These are phyloP conservation scores for Aureobasidium sp. DNA, from an alignment of 2,329 filamentous ascomycete genomes.

Conservation along the genomic window DNA sequence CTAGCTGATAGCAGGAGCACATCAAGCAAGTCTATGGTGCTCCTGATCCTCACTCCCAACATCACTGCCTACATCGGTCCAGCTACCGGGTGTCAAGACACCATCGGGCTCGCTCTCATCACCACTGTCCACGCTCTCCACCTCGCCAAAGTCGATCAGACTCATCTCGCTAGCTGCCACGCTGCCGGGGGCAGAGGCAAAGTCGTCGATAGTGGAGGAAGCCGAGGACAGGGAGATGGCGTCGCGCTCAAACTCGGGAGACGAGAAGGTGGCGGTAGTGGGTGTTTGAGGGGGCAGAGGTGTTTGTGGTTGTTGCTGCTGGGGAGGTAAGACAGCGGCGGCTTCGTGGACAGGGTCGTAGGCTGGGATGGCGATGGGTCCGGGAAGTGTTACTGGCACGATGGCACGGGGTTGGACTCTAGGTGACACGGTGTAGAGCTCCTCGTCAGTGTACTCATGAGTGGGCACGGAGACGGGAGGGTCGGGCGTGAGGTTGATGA, in stretches of 20 bases:
- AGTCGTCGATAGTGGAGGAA: not conserved
- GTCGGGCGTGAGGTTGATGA: constrained; percentile 22
- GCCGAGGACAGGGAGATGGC: constrained; percentile 1
- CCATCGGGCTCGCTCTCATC: constrained; percentile 23
- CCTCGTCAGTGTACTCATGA: constrained; percentile 20
- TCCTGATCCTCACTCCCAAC: constrained; percentile 18
- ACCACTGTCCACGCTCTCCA: constrained; percentile 23
- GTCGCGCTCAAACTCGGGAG: constrained; percentile 4
- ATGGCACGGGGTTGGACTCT: constrained; percentile 14
- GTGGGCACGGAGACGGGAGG: constrained; percentile 17
- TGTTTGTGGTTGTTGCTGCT: not conserved
- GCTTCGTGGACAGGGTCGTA: constrained; percentile 30
- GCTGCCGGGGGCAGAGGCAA: not conserved
- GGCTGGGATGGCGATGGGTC: not conserved
- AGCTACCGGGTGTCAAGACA: constrained; percentile 30
- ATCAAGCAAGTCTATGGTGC: not conserved
- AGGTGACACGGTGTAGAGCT: constrained; percentile 30
- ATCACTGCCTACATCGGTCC: constrained; percentile 32
- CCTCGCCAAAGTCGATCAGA: constrained; percentile 28
- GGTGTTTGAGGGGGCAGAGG: not conserved
- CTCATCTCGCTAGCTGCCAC: constrained; percentile 25
- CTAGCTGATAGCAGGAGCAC: not conserved
- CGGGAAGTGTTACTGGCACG: constrained; percentile 9
- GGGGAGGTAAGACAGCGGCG: constrained; percentile 17
- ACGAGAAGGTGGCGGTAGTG: constrained; percentile 2